Conservation (phyloP, 116 monocot species). For the Phalaenopsis hybrid region DNA sequence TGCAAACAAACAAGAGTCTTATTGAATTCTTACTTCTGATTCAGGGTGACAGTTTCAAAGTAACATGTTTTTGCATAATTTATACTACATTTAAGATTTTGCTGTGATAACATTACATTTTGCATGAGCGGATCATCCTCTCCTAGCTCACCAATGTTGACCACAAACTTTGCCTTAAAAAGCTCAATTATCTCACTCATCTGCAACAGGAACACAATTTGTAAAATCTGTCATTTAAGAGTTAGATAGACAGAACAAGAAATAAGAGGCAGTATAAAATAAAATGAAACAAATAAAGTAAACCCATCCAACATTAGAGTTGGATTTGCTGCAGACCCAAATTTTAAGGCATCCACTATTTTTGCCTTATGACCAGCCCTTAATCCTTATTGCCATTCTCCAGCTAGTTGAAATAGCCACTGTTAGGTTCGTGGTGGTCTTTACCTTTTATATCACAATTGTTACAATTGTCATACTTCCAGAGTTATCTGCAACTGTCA, state of each 20-base stretch:
- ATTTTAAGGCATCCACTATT: too few relatives aligned
- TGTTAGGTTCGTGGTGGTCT: too few relatives aligned
- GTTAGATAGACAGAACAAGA: background rate
- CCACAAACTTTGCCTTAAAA: conserved; percentile 38
- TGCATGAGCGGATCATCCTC: conserved; percentile 46
- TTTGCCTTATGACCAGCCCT: too few relatives aligned
- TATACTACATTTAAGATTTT: background rate
- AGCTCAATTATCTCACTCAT: conserved; percentile 34
- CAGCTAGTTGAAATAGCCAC: too few relatives aligned
- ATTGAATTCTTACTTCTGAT: background rate
- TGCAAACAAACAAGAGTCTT: background rate
- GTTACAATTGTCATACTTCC: too few relatives aligned
- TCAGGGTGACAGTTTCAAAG: background rate
- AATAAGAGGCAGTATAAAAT: background rate
- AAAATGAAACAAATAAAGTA: background rate
- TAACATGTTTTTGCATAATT: background rate
- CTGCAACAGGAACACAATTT: conserved; percentile 22
- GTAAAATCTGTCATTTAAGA: background rate
- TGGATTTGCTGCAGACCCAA: too few relatives aligned
- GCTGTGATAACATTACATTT: conserved; percentile 34
- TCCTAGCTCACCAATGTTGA: conserved; percentile 46
- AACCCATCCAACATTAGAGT: background rate
- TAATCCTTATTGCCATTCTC: too few relatives aligned
- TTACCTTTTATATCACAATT: too few relatives aligned
- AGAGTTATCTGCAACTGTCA: too few relatives aligned